Base-by-base conservation (phyloP, 805 yeast genomes). In the Ogataea allantospora region DNA sequence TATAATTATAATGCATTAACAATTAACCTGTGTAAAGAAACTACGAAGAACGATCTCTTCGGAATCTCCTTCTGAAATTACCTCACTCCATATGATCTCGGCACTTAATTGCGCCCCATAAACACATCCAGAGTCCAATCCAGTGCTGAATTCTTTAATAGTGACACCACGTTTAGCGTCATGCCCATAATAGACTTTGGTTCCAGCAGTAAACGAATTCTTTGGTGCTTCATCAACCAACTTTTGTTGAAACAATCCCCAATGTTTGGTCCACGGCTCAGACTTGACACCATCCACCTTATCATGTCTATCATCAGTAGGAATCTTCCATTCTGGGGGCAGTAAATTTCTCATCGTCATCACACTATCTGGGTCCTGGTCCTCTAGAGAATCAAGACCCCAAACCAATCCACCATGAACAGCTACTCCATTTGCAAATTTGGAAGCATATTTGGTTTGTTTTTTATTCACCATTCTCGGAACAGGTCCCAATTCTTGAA, bases 341-440 rank as follows among this genome's bases (percentile, higher is more conserved):
- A 82, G 67, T 29, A 83, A 67, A 21, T 80, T 74, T 43, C 95
- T 74, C 70, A 91, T 75, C 24, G 82, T 80, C 41, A 88, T 66
- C 30, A 80, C 75, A 14, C 78, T 82, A 7, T 65, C 68, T 1
- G 89, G 80, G 33, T 69, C 67, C 61, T 82, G 91, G 16, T 74
- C 73, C 30, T 71, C 66, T 19, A 81, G 63, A 8, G 55, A 50
- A 10, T 60, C 54, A 50, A 74, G 58, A 52, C 77, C 75, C 82
- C 95, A 85, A 44, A 80, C 57, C 33, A 88, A 64, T 0, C 96
- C 96, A 2, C 83, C 96, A 61, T 88, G 96, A 7, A 80, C 89
- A 1, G 87, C 95, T 8, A 81, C 68, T 17, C 75, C 71, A 40
- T 62, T 47, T 41, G 60, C 51, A 3, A 60, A 60, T 30, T 35